Evolutionary conservation across 495 filamentous ascomycete genomes (phyloP), one percentile per base, ranked within the genome.

Genomic region (Cercophora scortea): DNA sequence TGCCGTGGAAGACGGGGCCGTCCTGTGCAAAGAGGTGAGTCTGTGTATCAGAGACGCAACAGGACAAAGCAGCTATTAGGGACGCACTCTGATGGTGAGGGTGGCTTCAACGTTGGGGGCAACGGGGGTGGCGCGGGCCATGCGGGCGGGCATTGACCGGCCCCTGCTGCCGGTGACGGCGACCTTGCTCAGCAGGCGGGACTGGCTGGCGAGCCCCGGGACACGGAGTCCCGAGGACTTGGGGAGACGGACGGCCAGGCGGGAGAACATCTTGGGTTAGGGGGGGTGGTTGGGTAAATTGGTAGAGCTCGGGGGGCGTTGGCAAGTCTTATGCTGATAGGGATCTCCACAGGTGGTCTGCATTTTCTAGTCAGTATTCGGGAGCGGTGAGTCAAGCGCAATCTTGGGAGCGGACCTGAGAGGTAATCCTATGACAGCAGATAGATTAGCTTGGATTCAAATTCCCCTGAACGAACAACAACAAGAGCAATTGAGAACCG

Each of bases 271-370:
- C 58, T 56, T 83, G 69, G 48, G 54, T 49, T 51, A 56, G 53
- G 49, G 49, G 53, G 57, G 47, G 46, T 55, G 54, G 45, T 56
- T 48, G 56, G 55, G 17, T 17, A 56, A 56, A 52, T 57, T 49
- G 49, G 32, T 36, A 44, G 15, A 45, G 47, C 13, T 63, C 47
- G 52, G 46, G 54, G 25, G 57, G 53, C 52, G 54, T 51, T 48
- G 48, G 45, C 48, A 39, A 49, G 52, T 63, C 59, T 69, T 68
- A 72, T 64, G 64, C 62, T 61, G 66, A 69, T 66, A 75, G 70
- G 70, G 93, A 85, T 82, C 95, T 95, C 93, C 93, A 98, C 78
- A 98, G 84, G 78, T 98, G 93, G 81, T 96, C 91, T 90, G 38
- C 42, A 54, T 50, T 43, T 55, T 45, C 57, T 59, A 61, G 62